Base-by-base conservation (phyloP, 441 rosid genomes). In the Gossypium schwendimanii region DNA sequence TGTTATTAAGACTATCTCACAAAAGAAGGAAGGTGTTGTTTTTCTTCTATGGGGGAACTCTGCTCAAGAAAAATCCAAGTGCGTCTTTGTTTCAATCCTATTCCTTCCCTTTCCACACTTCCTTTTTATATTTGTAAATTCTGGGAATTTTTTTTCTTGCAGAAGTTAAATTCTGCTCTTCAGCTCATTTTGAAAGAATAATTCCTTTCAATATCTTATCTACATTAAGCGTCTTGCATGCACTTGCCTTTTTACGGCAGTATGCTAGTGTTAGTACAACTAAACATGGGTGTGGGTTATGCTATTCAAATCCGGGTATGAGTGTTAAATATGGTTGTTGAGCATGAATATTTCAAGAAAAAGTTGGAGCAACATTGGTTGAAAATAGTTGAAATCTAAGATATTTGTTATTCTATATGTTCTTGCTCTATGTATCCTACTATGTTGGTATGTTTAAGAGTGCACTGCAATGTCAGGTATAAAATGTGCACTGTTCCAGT, bases 1-100 rank as follows among this genome's bases (percentile, higher is more conserved):
- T 74, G 88, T 88, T 53, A 94, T 95, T 68, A 87, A 70, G 81
- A 86, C 90, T 12, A 81, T 95, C 70, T 92, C 97, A 68, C 86
- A 81, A 76, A 81, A 87, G 80, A 92, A 84, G 88, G 81, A 94
- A 83, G 99, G 98, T 80, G 96, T 94, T 67, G 83, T 94, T 39
- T 94, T 94, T 77, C 90, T 94, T 52, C 94, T 94, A 10, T 94
- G 98, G 99, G 99, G 97, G 64, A 94, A 84, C 82, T 92, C 86
- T 76, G 99, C 98, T 71, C 93, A 87, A 80, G 91, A 78, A 80
- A 94, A 94, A 85, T 84, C 89, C 78, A 94, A 87, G 99, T 92
- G 80, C 3, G 58, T 45, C 21, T 26, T 17, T 53, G 49, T 36
- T 45, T 44, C 24, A 60, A 36, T 52, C 65, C 45, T 50, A 3